Conservation (phyloP, 352 stramenopile genomes). For the Phytophthora constricta region DNA sequence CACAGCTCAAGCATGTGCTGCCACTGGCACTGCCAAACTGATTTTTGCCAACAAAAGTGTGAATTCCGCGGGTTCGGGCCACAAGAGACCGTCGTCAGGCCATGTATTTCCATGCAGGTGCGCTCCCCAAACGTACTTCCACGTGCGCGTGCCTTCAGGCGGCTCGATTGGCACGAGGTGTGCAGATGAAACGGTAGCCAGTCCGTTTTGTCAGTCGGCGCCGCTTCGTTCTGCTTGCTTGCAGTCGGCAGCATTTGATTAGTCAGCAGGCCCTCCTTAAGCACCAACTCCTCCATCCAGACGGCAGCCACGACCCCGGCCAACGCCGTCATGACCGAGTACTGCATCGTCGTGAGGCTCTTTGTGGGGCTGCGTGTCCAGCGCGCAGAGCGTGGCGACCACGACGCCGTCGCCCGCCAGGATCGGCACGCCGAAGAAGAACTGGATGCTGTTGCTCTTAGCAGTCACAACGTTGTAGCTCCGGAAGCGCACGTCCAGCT, state of each 20-base stretch:
- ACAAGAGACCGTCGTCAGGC: no score
- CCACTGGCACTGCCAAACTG: no score
- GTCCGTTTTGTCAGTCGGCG: conserved; percentile 14
- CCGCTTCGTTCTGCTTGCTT: conserved; percentile 12
- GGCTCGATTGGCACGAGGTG: conserved; percentile 14
- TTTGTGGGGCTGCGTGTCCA: conserved; percentile 47
- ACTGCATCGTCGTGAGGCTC: conserved; percentile 61
- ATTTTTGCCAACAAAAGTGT: no score
- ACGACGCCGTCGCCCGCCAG: conserved; percentile 18
- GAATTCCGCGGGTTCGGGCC: no score
- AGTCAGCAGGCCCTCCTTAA: conserved; percentile 5
- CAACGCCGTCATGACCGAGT: no score
- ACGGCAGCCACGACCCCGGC: no score
- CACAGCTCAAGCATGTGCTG: no score
- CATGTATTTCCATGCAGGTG: no score
- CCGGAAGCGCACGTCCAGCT: conserved; percentile 61
- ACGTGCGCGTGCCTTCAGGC: conserved; percentile 3
- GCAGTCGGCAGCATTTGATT: conserved; percentile 14
- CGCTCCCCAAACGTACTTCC: not conserved
- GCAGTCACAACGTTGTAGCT: conserved; percentile 36
- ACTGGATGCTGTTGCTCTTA: conserved; percentile 32
- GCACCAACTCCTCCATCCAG: conserved; percentile 17
- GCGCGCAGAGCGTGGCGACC: conserved; percentile 49
- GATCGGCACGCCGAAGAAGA: conserved; percentile 54
- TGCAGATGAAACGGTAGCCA: not conserved